These are phyloP conservation scores for Comarum palustre DNA, from an alignment of 306 rosid species.

Conservation along the genomic window DNA sequence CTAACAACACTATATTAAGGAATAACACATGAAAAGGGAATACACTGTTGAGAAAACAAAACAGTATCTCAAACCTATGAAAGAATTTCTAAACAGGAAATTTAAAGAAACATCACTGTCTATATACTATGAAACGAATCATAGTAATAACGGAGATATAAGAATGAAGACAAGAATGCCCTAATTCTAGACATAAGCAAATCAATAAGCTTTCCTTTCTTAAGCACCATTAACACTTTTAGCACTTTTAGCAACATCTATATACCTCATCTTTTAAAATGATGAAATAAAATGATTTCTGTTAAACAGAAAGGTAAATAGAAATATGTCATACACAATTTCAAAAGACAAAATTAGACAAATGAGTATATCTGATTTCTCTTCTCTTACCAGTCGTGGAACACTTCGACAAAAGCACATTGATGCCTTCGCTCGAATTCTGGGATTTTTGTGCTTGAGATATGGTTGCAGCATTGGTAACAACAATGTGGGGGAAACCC, in stretches of 20 bases:
- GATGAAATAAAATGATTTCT: not conserved
- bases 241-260: not conserved
- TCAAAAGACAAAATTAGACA: not conserved
- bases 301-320: not conserved
- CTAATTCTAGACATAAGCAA: not conserved
- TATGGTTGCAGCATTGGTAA: conserved; percentile 85
- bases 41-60: not conserved
- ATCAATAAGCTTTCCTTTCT: not conserved
- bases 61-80: not conserved
- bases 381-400: conserved; percentile 65
- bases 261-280: not conserved
- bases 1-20: not conserved
- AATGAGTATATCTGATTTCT: conserved; percentile 20
- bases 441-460: conserved; percentile 81
- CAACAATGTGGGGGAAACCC: conserved; percentile 69
- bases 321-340: not conserved
- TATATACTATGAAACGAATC: not conserved
- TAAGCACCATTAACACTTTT: not conserved
- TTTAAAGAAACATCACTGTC: not conserved
- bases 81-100: not conserved
- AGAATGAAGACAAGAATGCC: not conserved
- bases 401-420: conserved; percentile 86
- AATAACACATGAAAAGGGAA: not conserved
- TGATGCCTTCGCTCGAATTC: conserved; percentile 93
- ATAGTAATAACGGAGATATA: not conserved